phyloP scores from a whole-genome alignment of 2,329 filamentous ascomycete species.

The Hirsutella minnesotensis region DNA sequence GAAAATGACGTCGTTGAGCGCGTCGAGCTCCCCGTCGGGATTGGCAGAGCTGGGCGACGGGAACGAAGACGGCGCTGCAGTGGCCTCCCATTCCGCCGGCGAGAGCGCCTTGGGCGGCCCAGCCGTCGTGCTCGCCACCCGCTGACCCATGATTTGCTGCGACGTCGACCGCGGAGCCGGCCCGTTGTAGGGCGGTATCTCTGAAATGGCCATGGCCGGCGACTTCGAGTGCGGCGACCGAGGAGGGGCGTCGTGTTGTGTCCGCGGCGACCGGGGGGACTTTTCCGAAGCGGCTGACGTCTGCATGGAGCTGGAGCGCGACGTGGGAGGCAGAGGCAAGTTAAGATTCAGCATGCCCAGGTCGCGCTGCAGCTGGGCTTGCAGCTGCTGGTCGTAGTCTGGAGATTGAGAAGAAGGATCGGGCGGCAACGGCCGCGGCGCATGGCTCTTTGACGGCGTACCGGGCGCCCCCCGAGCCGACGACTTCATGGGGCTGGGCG shows the following conservation, averaged over 20 bases:
- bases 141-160: constrained; percentile 15
- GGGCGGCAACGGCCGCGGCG: constrained; percentile 34
- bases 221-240: constrained; percentile 26
- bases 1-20: constrained; percentile 81
- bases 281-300: constrained; percentile 2
- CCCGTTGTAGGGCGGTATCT: constrained; percentile 44
- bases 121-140: constrained; percentile 5
- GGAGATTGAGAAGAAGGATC: constrained; percentile 36
- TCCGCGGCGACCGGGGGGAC: constrained; percentile 19
- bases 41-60: constrained; percentile 45
- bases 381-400: constrained; percentile 49
- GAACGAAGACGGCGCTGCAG: constrained; percentile 34
- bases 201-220: constrained; percentile 32
- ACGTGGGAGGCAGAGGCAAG: constrained; percentile 1
- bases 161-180: constrained; percentile 16
- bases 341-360: constrained; percentile 40
- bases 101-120: constrained; percentile 17
- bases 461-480: constrained; percentile 22
- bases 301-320: constrained; percentile 7
- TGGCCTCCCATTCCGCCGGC: constrained; percentile 17
- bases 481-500: constrained; percentile 26
- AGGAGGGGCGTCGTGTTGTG: constrained; percentile 17
- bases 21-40: constrained; percentile 63
- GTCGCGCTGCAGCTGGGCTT: constrained; percentile 52
- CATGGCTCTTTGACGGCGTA: constrained; percentile 26